These are phyloP conservation scores for Mrakiaceae sp. DNA, from an alignment of 1,284 basidiomycete species.

Conservation along the genomic window DNA sequence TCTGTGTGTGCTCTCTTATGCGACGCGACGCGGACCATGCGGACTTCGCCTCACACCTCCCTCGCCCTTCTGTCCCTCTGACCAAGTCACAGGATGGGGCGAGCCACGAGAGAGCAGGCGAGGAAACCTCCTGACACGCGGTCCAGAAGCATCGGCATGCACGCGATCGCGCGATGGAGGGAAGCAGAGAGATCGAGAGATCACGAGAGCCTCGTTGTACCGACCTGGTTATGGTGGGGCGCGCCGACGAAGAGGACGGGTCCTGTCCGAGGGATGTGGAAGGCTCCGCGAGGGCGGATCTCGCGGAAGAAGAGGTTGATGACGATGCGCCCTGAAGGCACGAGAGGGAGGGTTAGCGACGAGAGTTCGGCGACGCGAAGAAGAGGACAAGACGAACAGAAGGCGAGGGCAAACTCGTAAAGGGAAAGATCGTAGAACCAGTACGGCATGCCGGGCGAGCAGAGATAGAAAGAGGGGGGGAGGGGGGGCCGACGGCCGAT, in stretches of 20 bases:
- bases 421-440: not conserved
- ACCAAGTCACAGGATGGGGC: not conserved
- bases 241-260: conserved; percentile 95
- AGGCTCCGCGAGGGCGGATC: conserved; percentile 85
- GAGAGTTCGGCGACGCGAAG: conserved; percentile 22
- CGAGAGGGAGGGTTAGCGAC: not conserved
- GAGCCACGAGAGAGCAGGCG: not conserved
- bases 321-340: conserved; percentile 49
- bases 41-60: no score
- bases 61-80: no score
- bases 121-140: not conserved
- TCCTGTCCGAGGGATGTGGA: conserved; percentile 83
- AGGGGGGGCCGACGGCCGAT: no score
- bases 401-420: conserved; percentile 11
- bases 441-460: not conserved
- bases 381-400: conserved; percentile 4
- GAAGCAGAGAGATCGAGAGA: no score
- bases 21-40: no score
- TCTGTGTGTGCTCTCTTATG: no score
- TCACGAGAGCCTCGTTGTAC: conserved; percentile 15
- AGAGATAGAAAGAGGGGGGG: no score
- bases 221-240: conserved; percentile 89
- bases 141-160: no score
- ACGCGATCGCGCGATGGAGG: no score
- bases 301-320: conserved; percentile 97